Evolutionary conservation across 2,329 filamentous ascomycete genomes (phyloP), one percentile per base, ranked within the genome.

Genomic region (Penicillium corylophilum): DNA sequence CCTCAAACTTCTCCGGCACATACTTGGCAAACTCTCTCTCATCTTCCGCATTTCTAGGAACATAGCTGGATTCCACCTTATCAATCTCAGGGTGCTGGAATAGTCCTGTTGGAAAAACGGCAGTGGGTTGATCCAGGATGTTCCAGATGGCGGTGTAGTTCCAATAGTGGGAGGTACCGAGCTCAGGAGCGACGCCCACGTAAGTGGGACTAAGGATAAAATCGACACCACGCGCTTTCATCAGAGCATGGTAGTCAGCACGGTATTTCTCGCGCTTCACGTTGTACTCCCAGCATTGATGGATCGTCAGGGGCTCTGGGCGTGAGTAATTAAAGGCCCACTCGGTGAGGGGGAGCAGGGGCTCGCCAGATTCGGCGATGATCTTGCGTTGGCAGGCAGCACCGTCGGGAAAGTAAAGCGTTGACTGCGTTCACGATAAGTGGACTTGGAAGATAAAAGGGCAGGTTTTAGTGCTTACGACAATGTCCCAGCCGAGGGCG

Each of bases 381-480:
- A 55, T 58, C 0, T 54, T 61, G 44, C 60, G 60, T 28, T 62
- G 38, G 24, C 39, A 28, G 40, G 48, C 53, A 1, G 64, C 72
- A 24, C 72, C 72, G 13, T 74, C 72, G 0, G 75, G 75, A 57
- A 70, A 77, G 64, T 77, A 77, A 18, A 72, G 68, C 62, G 8
- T 67, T 62, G 28, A 10, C 28, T 31, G 28, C 10, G 8, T 31
- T n/a, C 28, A 12, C 28, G 28, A 13, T 31, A 13, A 31, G 28
- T 31, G 28, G 28, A n/a, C 8, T 31, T 31, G 28, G 9, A 31
- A 12, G 28, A 31, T 10, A 15, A 15, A 15, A 31, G 28, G 28
- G 28, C 28, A 31, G 28, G 8, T 3, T 31, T 13, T n/a, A 13
- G 28, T 31, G 15, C 28, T 31, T 31, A 31, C 28, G 28, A 74